These are phyloP conservation scores for Tanacetum coccineum DNA, from an alignment of 129 eudicot genomes.

Conservation along the genomic window DNA sequence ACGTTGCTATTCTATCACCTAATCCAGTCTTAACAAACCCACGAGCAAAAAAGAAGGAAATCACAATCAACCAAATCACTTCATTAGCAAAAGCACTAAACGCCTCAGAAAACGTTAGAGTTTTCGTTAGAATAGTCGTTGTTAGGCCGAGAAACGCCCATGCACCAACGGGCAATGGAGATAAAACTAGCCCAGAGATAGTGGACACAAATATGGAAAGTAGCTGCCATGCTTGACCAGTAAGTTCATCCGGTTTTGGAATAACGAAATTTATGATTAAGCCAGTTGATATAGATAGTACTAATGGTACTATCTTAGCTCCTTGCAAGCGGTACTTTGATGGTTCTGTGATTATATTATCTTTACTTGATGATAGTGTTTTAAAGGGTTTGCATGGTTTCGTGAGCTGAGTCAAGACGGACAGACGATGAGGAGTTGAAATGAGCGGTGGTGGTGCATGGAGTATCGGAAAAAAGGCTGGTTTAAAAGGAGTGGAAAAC, in stretches of 20 bases:
- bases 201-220: constrained; percentile 76
- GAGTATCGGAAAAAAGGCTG: constrained; percentile 20
- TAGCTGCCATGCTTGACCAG: constrained; percentile 77
- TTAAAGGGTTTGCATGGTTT: constrained; percentile 24
- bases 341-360: constrained; percentile 24
- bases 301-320: constrained; percentile 54
- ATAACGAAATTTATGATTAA: constrained; percentile 49
- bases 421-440: neutral
- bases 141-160: constrained; percentile 84
- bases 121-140: constrained; percentile 47
- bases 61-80: constrained; percentile 85
- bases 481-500: constrained; percentile 12
- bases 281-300: constrained; percentile 52
- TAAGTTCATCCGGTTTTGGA: constrained; percentile 56
- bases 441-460: constrained; percentile 25
- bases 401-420: constrained; percentile 21
- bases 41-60: constrained; percentile 79
- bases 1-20: constrained; percentile 79
- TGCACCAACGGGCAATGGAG: constrained; percentile 90
- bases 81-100: constrained; percentile 66
- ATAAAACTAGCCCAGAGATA: constrained; percentile 64
- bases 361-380: constrained; percentile 24
- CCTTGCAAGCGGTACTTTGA: constrained; percentile 27
- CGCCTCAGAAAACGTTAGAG: constrained; percentile 52
- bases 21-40: constrained; percentile 84